Evolutionary conservation across 441 rosid genomes (phyloP).

Genomic region (Populus hybrid): DNA sequence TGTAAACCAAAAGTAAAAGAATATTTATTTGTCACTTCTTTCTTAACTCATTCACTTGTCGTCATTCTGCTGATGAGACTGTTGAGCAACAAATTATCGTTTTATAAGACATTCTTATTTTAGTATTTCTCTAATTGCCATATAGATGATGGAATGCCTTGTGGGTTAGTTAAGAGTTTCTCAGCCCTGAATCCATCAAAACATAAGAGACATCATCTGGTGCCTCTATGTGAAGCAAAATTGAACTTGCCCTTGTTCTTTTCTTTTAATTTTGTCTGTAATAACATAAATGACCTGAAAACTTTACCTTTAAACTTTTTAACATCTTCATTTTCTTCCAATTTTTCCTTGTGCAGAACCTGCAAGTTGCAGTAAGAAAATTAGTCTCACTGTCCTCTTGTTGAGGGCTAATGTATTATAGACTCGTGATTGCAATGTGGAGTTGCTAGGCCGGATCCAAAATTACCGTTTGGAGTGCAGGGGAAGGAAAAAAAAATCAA

Average conservation of each 20-base stretch:
- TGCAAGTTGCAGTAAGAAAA: slow-evolving; percentile 34
- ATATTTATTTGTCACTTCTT: neutral
- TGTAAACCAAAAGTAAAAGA: slow-evolving; percentile 4
- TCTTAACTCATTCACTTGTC: neutral
- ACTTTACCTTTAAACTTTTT: slow-evolving; percentile 38
- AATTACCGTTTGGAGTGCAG: neutral
- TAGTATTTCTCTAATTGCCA: neutral
- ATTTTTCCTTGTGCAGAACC: slow-evolving; percentile 45
- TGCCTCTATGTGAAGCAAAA: neutral
- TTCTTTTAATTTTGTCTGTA: neutral
- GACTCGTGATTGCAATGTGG: neutral
- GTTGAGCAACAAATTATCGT: neutral
- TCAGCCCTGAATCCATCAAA: neutral
- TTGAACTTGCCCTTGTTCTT: neutral
- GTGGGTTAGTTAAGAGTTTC: neutral
- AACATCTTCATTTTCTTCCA: slow-evolving; percentile 31
- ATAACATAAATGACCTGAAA: neutral
- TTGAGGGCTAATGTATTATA: slow-evolving; percentile 1
- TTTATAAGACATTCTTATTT: neutral
- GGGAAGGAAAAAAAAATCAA: neutral
- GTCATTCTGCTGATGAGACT: neutral
- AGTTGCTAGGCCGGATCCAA: slow-evolving; percentile 3
- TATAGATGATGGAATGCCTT: slow-evolving; percentile 1
- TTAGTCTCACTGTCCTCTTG: slow-evolving; percentile 3
- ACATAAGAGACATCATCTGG: neutral